Evolutionary conservation across 2,329 filamentous ascomycete species (phyloP).

Genomic region (Mycogone perniciosa): DNA sequence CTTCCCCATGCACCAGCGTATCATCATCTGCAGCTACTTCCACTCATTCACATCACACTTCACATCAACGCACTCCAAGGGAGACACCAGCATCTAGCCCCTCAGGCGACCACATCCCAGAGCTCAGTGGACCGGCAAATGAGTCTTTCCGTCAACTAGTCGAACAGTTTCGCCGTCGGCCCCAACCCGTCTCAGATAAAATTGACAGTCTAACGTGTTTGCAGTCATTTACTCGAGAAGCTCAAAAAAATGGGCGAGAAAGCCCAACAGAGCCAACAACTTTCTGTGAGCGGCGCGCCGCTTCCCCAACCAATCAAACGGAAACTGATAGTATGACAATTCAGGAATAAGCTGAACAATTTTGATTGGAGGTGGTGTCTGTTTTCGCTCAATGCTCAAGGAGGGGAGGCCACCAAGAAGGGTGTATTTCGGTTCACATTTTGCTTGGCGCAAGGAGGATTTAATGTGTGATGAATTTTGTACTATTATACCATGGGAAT

Average conservation of each 20-base stretch:
- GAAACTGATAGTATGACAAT: slow-evolving; percentile 32
- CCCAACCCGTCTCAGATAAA: slow-evolving; percentile 22
- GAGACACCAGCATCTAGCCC: slow-evolving; percentile 1
- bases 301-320: slow-evolving; percentile 41
- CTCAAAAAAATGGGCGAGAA: slow-evolving; percentile 42
- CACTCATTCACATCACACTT: neutral
- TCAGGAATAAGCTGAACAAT: neutral
- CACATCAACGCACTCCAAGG: neutral
- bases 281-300: slow-evolving; percentile 25
- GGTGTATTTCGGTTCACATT: neutral
- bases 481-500: neutral
- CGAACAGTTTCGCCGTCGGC: slow-evolving; percentile 21
- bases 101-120: slow-evolving; percentile 4
- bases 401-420: too few relatives aligned
- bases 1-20: neutral
- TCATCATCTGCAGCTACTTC: slow-evolving; percentile 5
- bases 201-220: slow-evolving; percentile 26
- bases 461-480: neutral
- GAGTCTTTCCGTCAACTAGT: slow-evolving; percentile 20
- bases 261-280: slow-evolving; percentile 26
- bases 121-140: slow-evolving; percentile 16
- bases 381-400: neutral
- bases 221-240: slow-evolving; percentile 51
- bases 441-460: neutral
- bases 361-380: slow-evolving; percentile 3